Base-by-base conservation (phyloP, 202 grass and related monocot genomes). In the Schoenoplectus tabernaemontani region DNA sequence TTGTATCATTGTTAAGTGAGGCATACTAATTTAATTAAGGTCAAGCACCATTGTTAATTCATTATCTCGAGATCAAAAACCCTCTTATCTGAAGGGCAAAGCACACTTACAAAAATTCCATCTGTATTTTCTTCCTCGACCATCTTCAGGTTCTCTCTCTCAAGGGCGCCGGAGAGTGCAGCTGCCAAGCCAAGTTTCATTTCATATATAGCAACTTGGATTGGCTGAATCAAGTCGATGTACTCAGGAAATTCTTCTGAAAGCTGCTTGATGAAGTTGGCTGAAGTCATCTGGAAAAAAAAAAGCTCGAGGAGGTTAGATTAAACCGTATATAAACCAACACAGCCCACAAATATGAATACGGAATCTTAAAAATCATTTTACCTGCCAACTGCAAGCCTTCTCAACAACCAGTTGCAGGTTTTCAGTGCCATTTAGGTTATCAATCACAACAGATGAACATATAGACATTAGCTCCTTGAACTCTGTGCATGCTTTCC, bases 181-280 rank as follows among this genome's bases (percentile, higher is more conserved):
- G 93, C 78, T 75, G 87, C 82, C 78, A 97, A 87, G 20, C 94
- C 94, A 83, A 97, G 85, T 84, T 97, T 97, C 94, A 97, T 90
- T 87, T 97, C 94, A 58, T 97, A 97, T 44, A 97, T 73, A 58
- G 94, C 89, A 58, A 97, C 91, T 93, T 93, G 94, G 83, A 93
- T 78, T 84, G 94, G 94, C 85, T 92, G 87, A 87, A 97, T 87
- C 77, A 97, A 88, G 86, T 97, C 94, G 64, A 67, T 15, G 84
- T 92, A 97, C 54, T 97, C 91, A 1, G 60, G 77, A 87, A 87
- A 97, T 26, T 97, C 89, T 60, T 97, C 91, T 54, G 91, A 92
- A 43, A 97, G 86, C 56, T 77, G 89, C 58, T 90, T 81, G 72
- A 97, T 90, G 46, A 97, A 92, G 60, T 80, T 87, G 16, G 81